These are phyloP conservation scores for Biscutella auriculata DNA, from an alignment of 441 rosid genomes.

Conservation along the genomic window DNA sequence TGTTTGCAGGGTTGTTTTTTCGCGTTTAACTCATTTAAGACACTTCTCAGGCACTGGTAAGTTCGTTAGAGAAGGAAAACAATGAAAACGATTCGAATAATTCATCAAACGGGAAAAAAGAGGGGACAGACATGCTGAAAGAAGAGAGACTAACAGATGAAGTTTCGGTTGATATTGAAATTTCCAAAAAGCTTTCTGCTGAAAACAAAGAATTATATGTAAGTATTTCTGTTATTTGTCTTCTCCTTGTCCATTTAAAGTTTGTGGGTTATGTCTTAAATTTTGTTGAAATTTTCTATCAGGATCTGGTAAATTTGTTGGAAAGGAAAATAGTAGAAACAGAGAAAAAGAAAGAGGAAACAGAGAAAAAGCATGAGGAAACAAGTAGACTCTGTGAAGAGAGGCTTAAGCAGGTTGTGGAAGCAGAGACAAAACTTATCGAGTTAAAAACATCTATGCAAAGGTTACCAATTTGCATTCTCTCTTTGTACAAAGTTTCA, in stretches of 20 bases:
- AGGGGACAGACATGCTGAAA: slow-evolving; percentile 1
- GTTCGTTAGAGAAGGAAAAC: slow-evolving; percentile 13
- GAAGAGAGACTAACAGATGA: slow-evolving; percentile 12
- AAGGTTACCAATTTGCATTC: slow-evolving; percentile 34
- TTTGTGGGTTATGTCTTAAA: slow-evolving; percentile 7
- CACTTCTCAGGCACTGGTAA: slow-evolving; percentile 15
- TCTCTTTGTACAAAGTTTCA: background rate
- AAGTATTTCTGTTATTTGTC: background rate
- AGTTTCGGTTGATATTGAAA: slow-evolving; percentile 23
- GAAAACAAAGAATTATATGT: slow-evolving; percentile 85
- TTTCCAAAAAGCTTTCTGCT: slow-evolving; percentile 45
- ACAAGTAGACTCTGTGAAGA: slow-evolving; percentile 69
- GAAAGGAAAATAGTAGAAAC: slow-evolving; percentile 48
- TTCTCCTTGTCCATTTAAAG: background rate
- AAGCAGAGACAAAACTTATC: slow-evolving; percentile 69
- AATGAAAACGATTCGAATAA: background rate
- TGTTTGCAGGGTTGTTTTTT: slow-evolving; percentile 1
- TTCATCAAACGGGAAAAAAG: slow-evolving; percentile 10
- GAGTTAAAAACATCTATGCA: slow-evolving; percentile 81
- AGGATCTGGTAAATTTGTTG: slow-evolving; percentile 60
- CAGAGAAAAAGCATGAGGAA: slow-evolving; percentile 75
- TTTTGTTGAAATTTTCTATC: slow-evolving; percentile 8
- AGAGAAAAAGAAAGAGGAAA: slow-evolving; percentile 22
- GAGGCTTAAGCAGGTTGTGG: slow-evolving; percentile 59
- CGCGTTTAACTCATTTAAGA: background rate